These are phyloP conservation scores for Lachancea waltii DNA, from an alignment of 805 yeast species.

Conservation along the genomic window DNA sequence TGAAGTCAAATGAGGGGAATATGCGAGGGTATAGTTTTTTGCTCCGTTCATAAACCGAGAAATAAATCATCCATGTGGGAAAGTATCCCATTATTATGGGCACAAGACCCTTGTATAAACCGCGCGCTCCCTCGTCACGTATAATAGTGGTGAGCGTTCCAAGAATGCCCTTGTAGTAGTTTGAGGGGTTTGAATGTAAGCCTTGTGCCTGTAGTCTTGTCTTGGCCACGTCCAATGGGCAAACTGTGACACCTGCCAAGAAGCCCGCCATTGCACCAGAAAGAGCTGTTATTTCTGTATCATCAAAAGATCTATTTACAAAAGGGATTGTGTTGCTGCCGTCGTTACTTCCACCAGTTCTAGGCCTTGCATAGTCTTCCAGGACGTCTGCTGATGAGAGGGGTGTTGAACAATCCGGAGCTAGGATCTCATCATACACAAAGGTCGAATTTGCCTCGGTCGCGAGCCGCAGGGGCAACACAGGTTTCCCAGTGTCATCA, in stretches of 20 bases:
- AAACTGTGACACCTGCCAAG: slow-evolving; percentile 79
- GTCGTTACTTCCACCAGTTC: slow-evolving; percentile 2
- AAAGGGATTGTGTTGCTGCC: slow-evolving; percentile 3
- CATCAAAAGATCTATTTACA: slow-evolving; percentile 23
- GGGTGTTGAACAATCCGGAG: slow-evolving; percentile 21
- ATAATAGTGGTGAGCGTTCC: slow-evolving; percentile 62
- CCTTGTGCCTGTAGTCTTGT: slow-evolving; percentile 94
- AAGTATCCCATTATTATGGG: slow-evolving; percentile 93
- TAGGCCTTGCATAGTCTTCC: slow-evolving; percentile 9
- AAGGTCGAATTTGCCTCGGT: background rate
- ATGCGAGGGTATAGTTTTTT: slow-evolving; percentile 48
- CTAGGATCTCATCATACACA: slow-evolving; percentile 11
- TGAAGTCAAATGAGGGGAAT: slow-evolving; percentile 32
- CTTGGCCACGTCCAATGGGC: slow-evolving; percentile 94
- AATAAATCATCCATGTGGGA: slow-evolving; percentile 97
- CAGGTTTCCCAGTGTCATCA: too few relatives aligned
- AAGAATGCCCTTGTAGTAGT: slow-evolving; percentile 50
- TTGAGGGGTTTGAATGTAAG: slow-evolving; percentile 29
- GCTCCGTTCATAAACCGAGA: slow-evolving; percentile 78
- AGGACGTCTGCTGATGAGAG: slow-evolving; percentile 20
- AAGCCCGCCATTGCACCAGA: slow-evolving; percentile 96
- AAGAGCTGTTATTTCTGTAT: slow-evolving; percentile 60
- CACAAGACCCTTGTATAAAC: slow-evolving; percentile 81
- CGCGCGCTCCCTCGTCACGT: slow-evolving; percentile 72
- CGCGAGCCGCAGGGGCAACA: background rate